Base-by-base conservation (phyloP, 1,284 basidiomycete species). In the Schizophyllum amplum region DNA sequence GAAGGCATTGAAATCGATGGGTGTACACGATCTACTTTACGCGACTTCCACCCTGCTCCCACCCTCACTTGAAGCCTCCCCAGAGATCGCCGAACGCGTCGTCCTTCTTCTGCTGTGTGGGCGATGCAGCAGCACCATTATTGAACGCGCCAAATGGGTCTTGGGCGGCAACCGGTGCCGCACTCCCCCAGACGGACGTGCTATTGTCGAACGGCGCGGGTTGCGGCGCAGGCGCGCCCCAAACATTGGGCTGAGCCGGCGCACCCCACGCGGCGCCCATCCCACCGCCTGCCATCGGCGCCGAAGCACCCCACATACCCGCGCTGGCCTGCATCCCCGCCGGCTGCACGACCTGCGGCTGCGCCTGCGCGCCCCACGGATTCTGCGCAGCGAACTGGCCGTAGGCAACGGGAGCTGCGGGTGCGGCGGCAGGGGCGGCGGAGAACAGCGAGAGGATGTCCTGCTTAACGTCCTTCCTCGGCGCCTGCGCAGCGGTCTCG, bases 371-470 rank as follows among this genome's bases (percentile, higher is more conserved):
- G 20, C 65, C 65, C 69, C 67, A 69, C n/a, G 65, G 59, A 22
- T 64, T 63, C 51, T 72, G 70, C 26, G 66, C 71, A 56, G 69
- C 70, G 11, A 58, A 54, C 46, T 17, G 51, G 21, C 48, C 53
- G 13, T 42, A 42, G 59, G 65, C 58, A 20, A 68, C 60, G 17
- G 64, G 26, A 46, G 64, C 57, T 51, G 69, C 61, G 11, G 71
- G 61, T 5, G 74, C 63, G 0, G 74, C 59, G 0, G 70, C 63
- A 6, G 69, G 55, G 2, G 79, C 64, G 5, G 79, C 64, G n/a
- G 87, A 82, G 68, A 92, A 95, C 51, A 95, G 79, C 0, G 90
- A 92, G 47, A 96, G 76, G 64, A 96, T 95, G 63, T 95, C 89
- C 59, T 91, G 82, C 66, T 94, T 94, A 57, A 86, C 79, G 65